Conservation (phyloP, 306 rosid genomes). For the Cajanus cajan region DNA sequence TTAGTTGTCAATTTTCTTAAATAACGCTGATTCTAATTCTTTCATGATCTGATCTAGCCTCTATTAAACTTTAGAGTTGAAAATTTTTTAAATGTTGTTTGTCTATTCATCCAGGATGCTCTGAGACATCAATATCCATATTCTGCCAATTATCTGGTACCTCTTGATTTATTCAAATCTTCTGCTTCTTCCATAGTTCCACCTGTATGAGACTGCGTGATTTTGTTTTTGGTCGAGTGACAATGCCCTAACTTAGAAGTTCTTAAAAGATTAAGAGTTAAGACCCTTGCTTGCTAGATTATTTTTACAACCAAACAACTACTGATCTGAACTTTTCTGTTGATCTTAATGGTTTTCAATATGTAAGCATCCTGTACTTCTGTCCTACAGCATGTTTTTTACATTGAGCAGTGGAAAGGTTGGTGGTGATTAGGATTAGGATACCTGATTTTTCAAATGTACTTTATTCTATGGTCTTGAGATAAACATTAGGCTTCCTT, state of each 20-base stretch:
- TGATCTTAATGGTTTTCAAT: conserved; percentile 24
- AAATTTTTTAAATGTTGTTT: conserved; percentile 33
- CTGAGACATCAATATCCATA: conserved; percentile 43
- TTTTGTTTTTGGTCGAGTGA: conserved; percentile 19
- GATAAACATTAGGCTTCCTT: background rate
- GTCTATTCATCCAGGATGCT: conserved; percentile 47
- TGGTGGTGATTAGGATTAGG: conserved; percentile 5
- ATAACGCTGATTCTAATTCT: conserved; percentile 17
- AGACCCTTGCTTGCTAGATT: conserved; percentile 28
- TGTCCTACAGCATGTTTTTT: conserved; percentile 4
- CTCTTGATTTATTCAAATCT: conserved; percentile 37
- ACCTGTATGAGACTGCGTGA: conserved; percentile 29
- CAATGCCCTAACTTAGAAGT: conserved; percentile 24
- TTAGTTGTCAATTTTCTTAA: conserved; percentile 20
- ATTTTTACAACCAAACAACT: conserved; percentile 26
- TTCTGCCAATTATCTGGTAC: conserved; percentile 45
- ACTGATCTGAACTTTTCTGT: conserved; percentile 1
- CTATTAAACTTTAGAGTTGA: conserved; percentile 30
- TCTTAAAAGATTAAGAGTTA: conserved; percentile 13
- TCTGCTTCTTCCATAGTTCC: conserved; percentile 35
- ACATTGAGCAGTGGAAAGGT: conserved; percentile 13
- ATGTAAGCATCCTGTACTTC: conserved; percentile 13
- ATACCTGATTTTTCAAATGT: background rate
- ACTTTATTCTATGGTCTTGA: background rate
- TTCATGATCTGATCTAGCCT: conserved; percentile 32